A percentile compares a stretch with the other conserved stretches of the same genome.
Evolutionary conservation across 2,329 filamentous ascomycete genomes (phyloP).

Genomic region (Fusarium armeniacum): DNA sequence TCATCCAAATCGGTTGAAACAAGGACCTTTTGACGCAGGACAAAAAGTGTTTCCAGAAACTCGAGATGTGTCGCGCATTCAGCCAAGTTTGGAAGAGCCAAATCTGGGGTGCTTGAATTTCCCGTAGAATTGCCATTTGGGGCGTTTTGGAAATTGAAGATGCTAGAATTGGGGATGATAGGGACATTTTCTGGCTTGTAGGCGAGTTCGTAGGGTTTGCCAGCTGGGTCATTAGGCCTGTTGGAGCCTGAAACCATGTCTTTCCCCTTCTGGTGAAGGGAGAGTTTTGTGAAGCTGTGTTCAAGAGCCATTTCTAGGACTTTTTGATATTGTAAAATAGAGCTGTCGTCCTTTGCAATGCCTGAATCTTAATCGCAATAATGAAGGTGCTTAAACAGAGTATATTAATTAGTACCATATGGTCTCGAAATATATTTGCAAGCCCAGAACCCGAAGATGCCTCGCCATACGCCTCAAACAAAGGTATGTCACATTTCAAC

Average conservation of each 20-base stretch:
- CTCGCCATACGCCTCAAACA: conserved; percentile 2
- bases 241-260: conserved; percentile 10
- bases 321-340: neutral
- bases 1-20: conserved; percentile 39
- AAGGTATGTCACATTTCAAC: neutral
- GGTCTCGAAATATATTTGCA: too few relatives aligned
- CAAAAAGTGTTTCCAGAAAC: conserved; percentile 69
- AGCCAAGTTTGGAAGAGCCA: conserved; percentile 5
- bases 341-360: neutral
- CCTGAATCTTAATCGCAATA: too few relatives aligned
- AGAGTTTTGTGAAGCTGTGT: conserved; percentile 7
- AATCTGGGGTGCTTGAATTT: accelerated
- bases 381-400: neutral
- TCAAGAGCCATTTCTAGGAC: conserved; percentile 20
- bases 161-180: conserved; percentile 1
- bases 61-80: conserved; percentile 65
- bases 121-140: accelerated
- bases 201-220: conserved; percentile 13
- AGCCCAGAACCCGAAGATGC: neutral
- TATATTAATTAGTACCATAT: neutral
- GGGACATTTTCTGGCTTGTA: conserved; percentile 1
- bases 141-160: conserved; percentile 4
- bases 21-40: conserved; percentile 58
- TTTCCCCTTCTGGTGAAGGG: conserved; percentile 23
- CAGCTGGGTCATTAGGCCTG: conserved; percentile 2